Percentiles rank a stretch among this genome's conserved stretches.
Evolutionary conservation across 2,329 filamentous ascomycete genomes (phyloP).

Genomic region (Tolypocladium pustulatum): DNA sequence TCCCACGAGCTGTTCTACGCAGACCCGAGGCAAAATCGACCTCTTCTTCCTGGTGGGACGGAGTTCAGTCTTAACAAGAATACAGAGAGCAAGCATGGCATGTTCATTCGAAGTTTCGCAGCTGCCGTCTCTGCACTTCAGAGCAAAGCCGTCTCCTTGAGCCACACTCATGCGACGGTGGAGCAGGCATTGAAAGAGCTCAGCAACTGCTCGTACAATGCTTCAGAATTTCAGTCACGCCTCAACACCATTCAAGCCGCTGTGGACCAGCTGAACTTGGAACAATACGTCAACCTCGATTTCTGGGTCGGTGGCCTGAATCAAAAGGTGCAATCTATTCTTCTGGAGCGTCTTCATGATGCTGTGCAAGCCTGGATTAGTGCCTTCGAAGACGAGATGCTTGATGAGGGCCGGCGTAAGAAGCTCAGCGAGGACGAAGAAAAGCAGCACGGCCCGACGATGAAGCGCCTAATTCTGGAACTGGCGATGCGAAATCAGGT

Average conservation of each 20-base stretch:
- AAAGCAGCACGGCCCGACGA: conserved; percentile 47
- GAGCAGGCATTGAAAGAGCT: conserved; percentile 79
- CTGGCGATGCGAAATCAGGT: conserved; percentile 97
- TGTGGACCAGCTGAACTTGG: conserved; percentile 91
- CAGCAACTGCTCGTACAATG: conserved; percentile 73
- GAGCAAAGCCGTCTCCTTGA: conserved; percentile 70
- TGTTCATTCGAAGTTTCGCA: conserved; percentile 92
- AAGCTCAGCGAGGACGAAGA: conserved; percentile 32
- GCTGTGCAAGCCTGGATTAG: conserved; percentile 82
- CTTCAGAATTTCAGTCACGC: conserved; percentile 66
- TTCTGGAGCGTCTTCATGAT: conserved; percentile 72
- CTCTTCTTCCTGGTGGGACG: conserved; percentile 23
- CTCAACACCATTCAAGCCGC: conserved; percentile 81
- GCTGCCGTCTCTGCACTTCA: conserved; percentile 80
- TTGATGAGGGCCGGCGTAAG: conserved; percentile 43
- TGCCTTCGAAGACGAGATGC: conserved; percentile 60
- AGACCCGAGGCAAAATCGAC: conserved; percentile 35
- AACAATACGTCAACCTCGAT: conserved; percentile 87
- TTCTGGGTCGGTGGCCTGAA: conserved; percentile 89
- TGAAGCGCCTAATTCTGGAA: conserved; percentile 73
- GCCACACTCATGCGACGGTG: conserved; percentile 66
- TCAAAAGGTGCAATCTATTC: conserved; percentile 66
- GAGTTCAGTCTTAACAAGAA: conserved; percentile 38
- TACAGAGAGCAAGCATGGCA: conserved; percentile 84
- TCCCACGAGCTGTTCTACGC: conserved; percentile 78